A percentile compares a stretch with the other conserved stretches of the same genome.
Evolutionary conservation across 75 land plant genomes (phyloP).

Genomic region (Azolla pinnata): DNA sequence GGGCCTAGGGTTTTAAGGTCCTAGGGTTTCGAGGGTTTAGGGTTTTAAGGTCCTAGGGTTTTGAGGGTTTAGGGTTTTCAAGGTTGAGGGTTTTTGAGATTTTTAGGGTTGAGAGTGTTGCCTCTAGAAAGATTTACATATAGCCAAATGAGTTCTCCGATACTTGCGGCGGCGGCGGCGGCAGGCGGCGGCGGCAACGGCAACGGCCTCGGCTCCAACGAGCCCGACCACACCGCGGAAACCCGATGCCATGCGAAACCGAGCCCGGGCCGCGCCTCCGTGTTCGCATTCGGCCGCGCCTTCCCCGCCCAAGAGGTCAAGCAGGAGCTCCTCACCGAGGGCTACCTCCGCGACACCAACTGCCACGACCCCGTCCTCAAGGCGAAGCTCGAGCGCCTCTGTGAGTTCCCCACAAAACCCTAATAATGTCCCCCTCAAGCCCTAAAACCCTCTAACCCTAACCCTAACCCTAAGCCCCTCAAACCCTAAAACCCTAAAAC

Average conservation of each 20-base stretch:
- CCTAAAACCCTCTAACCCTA: background rate
- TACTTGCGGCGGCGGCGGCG: background rate
- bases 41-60: too few relatives aligned
- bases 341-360: constrained; percentile 73
- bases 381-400: constrained; percentile 76
- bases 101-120: too few relatives aligned
- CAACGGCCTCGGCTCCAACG: too few relatives aligned
- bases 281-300: constrained; percentile 91
- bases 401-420: constrained; percentile 22
- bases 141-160: background rate
- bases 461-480: background rate
- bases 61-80: too few relatives aligned
- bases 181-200: constrained; percentile 1
- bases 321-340: constrained; percentile 79
- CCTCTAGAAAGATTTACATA: background rate
- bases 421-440: background rate
- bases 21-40: too few relatives aligned
- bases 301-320: constrained; percentile 72
- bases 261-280: constrained; percentile 54
- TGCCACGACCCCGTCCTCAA: constrained; percentile 67
- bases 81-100: too few relatives aligned
- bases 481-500: too few relatives aligned
- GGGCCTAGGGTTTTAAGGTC: too few relatives aligned
- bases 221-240: too few relatives aligned
- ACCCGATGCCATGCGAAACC: constrained; percentile 14